Base-by-base conservation (phyloP, 305 asterid genomes). In the Fraxinus dipetala region DNA sequence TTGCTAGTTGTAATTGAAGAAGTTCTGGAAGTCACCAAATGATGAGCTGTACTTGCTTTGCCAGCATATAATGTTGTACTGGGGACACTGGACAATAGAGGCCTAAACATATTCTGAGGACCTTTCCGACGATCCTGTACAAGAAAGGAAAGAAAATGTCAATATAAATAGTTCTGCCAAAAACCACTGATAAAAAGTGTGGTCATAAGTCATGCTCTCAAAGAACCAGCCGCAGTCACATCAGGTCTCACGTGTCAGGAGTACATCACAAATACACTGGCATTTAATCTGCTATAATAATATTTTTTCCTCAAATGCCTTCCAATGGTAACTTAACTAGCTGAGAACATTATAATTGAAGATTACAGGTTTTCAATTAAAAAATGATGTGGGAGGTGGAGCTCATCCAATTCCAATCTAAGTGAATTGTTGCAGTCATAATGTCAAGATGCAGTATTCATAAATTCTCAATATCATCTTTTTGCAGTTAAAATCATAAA, bases 101-200 rank as follows among this genome's bases (percentile, higher is more conserved):
- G 98, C 85, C 99, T 91, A 83, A 96, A 96, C 99, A 93, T 96
- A 85, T 94, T 90, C 85, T 93, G 98, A 32, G 98, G 97, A 77
- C 87, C 87, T 88, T 92, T 96, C 76, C 88, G 78, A 22, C 85
- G 91, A 83, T 96, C 98, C 99, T 94, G 90, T 85, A 86, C 73
- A 85, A 61, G 63, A 72, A 72, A 77, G 31, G 65, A 43, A 75
- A 32, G 40, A 69, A 67, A 59, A 48, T 26, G 72, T 24, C 48
- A 63, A 31, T 5, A 34, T 14, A 48, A 48, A 80, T 45, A 87
- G 28, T 85, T 78, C 82, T 85, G 69, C 30, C 20, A 75, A 75
- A 11, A 75, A 79, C 61, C 59, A 69, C 79, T 28, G 26, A 24
- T 22, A 22, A 75, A 36, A 70, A 48, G 34, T 72, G 75, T 16